phyloP scores from a whole-genome alignment of 805 yeast genomes.

The Priceomyces haplophilus region DNA sequence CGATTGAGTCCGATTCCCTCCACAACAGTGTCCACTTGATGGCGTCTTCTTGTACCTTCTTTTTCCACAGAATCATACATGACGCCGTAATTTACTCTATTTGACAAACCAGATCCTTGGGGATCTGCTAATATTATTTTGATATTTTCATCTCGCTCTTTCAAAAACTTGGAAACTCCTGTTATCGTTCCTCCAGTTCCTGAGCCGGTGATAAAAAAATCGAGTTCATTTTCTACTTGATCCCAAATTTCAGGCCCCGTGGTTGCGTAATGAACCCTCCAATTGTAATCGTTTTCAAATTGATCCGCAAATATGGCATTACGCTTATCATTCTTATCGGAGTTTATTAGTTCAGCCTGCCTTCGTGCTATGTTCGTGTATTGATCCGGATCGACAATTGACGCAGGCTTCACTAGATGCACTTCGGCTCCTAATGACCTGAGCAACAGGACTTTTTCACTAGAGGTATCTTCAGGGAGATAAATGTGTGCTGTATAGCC shows the following conservation, averaged over 20 bases:
- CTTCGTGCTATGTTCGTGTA: conserved; percentile 84
- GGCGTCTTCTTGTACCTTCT: conserved; percentile 92
- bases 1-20: conserved; percentile 94
- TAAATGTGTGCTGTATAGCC: conserved; percentile 94
- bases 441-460: conserved; percentile 73
- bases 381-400: conserved; percentile 90
- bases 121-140: conserved; percentile 83
- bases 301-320: conserved; percentile 90
- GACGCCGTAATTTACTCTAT: conserved; percentile 83
- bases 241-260: conserved; percentile 76
- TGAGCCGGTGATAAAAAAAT: conserved; percentile 83
- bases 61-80: conserved; percentile 87
- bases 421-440: conserved; percentile 75
- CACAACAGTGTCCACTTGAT: conserved; percentile 91
- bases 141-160: conserved; percentile 44
- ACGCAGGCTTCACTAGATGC: conserved; percentile 88
- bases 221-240: conserved; percentile 65
- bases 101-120: conserved; percentile 89
- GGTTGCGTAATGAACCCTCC: conserved; percentile 75
- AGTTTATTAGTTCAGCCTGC: conserved; percentile 53
- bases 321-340: conserved; percentile 32
- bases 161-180: conserved; percentile 78
- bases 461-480: conserved; percentile 88
- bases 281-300: conserved; percentile 88
- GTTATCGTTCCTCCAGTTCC: conserved; percentile 98